Base-by-base conservation (phyloP, 2,329 filamentous ascomycete species). In the Dactylonectria macrodidyma region DNA sequence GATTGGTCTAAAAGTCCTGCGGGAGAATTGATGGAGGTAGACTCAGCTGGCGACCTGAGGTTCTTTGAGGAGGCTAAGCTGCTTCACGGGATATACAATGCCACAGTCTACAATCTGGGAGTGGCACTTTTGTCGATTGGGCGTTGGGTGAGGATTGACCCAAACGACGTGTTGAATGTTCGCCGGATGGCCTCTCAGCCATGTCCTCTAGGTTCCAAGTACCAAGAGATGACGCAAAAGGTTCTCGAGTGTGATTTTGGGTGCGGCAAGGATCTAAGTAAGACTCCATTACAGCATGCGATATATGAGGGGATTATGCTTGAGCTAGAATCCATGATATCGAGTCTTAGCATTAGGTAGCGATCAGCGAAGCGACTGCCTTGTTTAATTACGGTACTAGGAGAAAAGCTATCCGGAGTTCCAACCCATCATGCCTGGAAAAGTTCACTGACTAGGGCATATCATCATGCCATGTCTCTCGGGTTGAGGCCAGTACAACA, bases 231-330 rank as follows among this genome's bases (percentile, higher is more conserved):
- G 3, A 56, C 62, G 0, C 30, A 61, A 30, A 65, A 56, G 38
- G 26, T 38, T n/a, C 14, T 65, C 2, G 62, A 61, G 16, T 65
- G 62, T 3, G 62, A 65, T 22, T 65, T 61, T 56, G 57, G 57
- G 0, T 61, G 48, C 14, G 57, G 62, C 1, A 46, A 56, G 7
- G 62, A 65, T 19, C 51, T 65, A 3, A 5, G n/a, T 1, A 54
- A 44, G 41, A 48, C 57, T 2, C 16, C 19, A 2, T 34, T 65
- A 1, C 62, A 56, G 34, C 34, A 61, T 14, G 62, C 62, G n/a
- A 50, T 65, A 14, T 65, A 61, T 14, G 41, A 65, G 10, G 34
- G 44, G 19, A 16, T 65, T 16, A 12, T 34, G 3, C 8, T 34
- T 36, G 50, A 62, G 16, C 48, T 62, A 11, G 51, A 48, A 11